Percentiles rank a stretch among this genome's conserved stretches.
Conservation (phyloP, 2,329 filamentous ascomycete species). For the Aspergillus pseudonomiae region DNA sequence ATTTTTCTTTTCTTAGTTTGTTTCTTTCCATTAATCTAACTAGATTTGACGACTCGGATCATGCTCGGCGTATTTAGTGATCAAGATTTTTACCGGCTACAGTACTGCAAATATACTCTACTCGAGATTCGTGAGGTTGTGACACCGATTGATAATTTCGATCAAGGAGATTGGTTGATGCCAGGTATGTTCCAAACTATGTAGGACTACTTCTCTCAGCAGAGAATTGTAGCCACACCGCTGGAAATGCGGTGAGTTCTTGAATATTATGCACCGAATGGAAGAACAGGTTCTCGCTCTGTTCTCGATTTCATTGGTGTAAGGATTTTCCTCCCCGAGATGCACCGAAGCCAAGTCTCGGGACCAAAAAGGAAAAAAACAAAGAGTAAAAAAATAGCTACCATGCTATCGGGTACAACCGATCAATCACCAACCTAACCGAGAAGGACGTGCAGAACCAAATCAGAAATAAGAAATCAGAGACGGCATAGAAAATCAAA, state of each 20-base stretch:
- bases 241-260: not conserved
- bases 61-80: not conserved
- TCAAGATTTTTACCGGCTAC: not conserved
- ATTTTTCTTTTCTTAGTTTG: too few species aligned
- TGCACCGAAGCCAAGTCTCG: not conserved
- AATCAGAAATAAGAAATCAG: not conserved
- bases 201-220: not conserved
- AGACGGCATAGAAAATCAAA: not conserved
- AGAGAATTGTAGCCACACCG: not conserved
- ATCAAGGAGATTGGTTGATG: not conserved
- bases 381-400: not conserved
- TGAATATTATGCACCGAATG: too few species aligned
- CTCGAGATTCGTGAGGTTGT: not conserved
- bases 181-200: too few species aligned
- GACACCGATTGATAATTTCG: not conserved
- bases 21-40: not conserved
- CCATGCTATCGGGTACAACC: slow-evolving; percentile 16
- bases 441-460: not conserved
- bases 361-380: not conserved
- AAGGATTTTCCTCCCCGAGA: not conserved
- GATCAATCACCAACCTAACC: slow-evolving; percentile 11
- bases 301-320: not conserved
- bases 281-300: too few species aligned
- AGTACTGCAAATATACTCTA: not conserved
- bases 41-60: not conserved